Base-by-base conservation (phyloP, 2,329 filamentous ascomycete genomes). In the Aspergillus tanneri region DNA sequence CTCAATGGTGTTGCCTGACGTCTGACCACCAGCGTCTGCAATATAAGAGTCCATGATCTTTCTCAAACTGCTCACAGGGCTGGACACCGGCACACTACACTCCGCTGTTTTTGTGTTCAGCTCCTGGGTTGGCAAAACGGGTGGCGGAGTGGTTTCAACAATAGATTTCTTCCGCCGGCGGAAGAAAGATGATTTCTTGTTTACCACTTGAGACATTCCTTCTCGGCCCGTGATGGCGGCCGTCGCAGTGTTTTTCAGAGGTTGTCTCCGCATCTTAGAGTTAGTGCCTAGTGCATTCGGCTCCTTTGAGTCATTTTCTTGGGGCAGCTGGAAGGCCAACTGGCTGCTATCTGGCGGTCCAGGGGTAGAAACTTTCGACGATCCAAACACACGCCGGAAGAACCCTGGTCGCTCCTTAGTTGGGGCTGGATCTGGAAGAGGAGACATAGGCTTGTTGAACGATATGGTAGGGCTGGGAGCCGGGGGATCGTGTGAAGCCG, bases 141-240 rank as follows among this genome's bases (percentile, higher is more conserved):
- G 83, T 25, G 86, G 83, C 30, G 79, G 79, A 18, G 82, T 78
- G 36, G 69, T 66, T 54, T 95, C 90, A 11, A 83, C 81, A 25
- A 90, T 72, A 4, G 91, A 96, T 79, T 92, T 95, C 80, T 97
- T 97, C 54, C 91, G 82, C 50, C 93, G 81, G 53, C 93, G 82
- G 73, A 97, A 97, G 73, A 99, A 97, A 0, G 90, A 92, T 1
- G 92, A 95, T 3, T 89, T 83, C 69, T 96, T 96, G 76, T 96
- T 96, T 61, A 88, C 87, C 43, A 96, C 73, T 35, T 70, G 72
- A 22, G 66, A 67, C 10, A 63, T 58, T 30, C 63, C 65, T 45
- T 73, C 68, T 35, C 68, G 67, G 22, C 57, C 49, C 14, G 61
- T 46, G 41, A 60, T 56, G 24, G 44, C 50, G 12, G 50, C 55